A percentile compares a stretch with the other conserved stretches of the same genome.
Evolutionary conservation across 345 rosid species (phyloP).

Genomic region (Eucalyptus erythrocorys): DNA sequence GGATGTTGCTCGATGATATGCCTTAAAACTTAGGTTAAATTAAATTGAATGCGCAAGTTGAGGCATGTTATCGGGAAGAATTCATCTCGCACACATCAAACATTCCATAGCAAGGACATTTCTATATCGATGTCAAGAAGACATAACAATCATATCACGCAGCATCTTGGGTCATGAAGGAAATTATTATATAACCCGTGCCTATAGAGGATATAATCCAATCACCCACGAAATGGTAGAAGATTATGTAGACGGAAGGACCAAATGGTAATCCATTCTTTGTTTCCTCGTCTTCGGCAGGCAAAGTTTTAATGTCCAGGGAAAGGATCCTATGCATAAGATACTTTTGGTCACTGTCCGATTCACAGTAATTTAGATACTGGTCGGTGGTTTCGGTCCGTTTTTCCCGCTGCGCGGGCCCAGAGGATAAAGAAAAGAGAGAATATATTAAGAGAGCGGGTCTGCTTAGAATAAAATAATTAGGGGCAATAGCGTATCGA

Average conservation of each 20-base stretch:
- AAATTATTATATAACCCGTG: not conserved
- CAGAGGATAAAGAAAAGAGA: not conserved
- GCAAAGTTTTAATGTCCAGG: not conserved
- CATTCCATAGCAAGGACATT: not conserved
- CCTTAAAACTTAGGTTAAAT: not conserved
- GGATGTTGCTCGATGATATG: not conserved
- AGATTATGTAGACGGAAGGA: not conserved
- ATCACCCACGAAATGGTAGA: not conserved
- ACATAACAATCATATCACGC: not conserved
- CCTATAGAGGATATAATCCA: not conserved
- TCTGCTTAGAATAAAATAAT: not conserved
- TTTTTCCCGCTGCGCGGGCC: not conserved
- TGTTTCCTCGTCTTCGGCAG: not conserved
- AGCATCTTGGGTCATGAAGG: not conserved
- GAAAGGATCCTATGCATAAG: not conserved
- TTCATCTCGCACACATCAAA: not conserved
- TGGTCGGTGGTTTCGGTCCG: not conserved
- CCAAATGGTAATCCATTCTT: not conserved
- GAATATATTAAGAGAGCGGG: not conserved
- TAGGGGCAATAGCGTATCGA: not conserved
- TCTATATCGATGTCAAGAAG: not conserved
- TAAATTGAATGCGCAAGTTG: not conserved
- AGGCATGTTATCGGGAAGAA: not conserved
- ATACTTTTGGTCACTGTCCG: not conserved
- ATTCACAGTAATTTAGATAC: not conserved